Evolutionary conservation across 129 eudicot species (phyloP), one percentile per base, ranked within the genome.

Genomic region (Arctium lappa): DNA sequence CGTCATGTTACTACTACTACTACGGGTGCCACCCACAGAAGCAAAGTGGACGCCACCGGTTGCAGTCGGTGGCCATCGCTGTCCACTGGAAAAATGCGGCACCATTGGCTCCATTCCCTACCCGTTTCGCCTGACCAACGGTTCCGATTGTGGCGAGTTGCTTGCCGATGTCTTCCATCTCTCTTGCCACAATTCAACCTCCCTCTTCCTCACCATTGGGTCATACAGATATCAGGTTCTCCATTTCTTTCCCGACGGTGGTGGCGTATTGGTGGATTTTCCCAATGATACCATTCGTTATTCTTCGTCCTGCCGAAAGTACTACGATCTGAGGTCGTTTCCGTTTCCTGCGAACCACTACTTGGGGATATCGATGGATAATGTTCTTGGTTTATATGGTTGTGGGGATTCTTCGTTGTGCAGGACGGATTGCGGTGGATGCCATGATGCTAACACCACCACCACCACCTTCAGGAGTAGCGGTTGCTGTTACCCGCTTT

Each of bases 351-450:
- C 89, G 36, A 86, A 83, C 13, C 78, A 76, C 10, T 90, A 85
- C 82, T 88, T 91, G 27, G 93, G 97, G 30, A 90, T 95, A 40
- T 93, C 98, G 4, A 74, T 84, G 34, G 98, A 95, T 85, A 95
- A 92, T 68, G 85, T 95, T 78, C 82, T 95, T 56, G 91, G 90
- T 13, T 86, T 95, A 91, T 95, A 92, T 46, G 97, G 91, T 56
- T 95, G 98, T 76, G 93, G 92, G 75, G 98, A 95, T 76, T 91
- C 98, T 6, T 92, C 94, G 31, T 75, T 90, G 77, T 95, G 98
- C 80, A 88, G 89, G 86, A 40, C 85, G 66, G 86, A 87, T 42
- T 85, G 91, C 48, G 87, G 83, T 32, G 86, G 85, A 16, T 86
- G 89, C 46, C 87, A 39, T 56, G 89, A 81, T 36, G 37, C 82